These are phyloP conservation scores for Xylaria sp. DNA, from an alignment of 2,329 filamentous ascomycete genomes.

Conservation along the genomic window DNA sequence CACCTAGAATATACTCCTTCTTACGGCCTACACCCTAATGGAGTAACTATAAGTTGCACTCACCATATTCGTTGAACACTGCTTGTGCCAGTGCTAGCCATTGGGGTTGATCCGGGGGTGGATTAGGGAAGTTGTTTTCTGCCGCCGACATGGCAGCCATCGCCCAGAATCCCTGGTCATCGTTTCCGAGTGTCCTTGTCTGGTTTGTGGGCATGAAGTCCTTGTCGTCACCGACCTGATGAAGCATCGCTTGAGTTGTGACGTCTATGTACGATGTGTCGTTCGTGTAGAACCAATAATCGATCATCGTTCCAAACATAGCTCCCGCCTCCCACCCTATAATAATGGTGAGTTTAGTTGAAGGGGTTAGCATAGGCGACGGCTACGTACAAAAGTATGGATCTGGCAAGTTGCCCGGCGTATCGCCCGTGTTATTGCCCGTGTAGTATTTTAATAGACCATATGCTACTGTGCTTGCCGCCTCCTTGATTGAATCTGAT, in stretches of 20 bases:
- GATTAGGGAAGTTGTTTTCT: slow-evolving; percentile 79
- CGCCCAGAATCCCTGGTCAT: slow-evolving; percentile 88
- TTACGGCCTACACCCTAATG: neutral
- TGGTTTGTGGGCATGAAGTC: slow-evolving; percentile 77
- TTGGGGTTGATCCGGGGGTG: slow-evolving; percentile 68
- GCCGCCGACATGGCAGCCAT: slow-evolving; percentile 82
- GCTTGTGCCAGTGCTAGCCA: slow-evolving; percentile 84
- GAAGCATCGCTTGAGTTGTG: slow-evolving; percentile 66
- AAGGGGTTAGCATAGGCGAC: neutral
- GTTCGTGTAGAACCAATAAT: slow-evolving; percentile 78
- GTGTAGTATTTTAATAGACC: slow-evolving; percentile 51
- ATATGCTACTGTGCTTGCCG: slow-evolving; percentile 48
- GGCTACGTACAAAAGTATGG: slow-evolving; percentile 70
- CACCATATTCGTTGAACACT: slow-evolving; percentile 78
- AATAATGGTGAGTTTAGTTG: slow-evolving; percentile 34
- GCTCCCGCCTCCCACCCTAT: slow-evolving; percentile 77
- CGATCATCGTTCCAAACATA: slow-evolving; percentile 75
- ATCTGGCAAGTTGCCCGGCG: slow-evolving; percentile 66
- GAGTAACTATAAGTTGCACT: neutral
- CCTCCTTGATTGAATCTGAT: slow-evolving; percentile 60
- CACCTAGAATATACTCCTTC: neutral
- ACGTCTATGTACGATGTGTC: slow-evolving; percentile 72
- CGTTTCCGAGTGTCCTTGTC: slow-evolving; percentile 71
- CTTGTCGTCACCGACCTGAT: slow-evolving; percentile 67
- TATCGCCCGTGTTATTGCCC: slow-evolving; percentile 68